Base-by-base conservation (phyloP, 805 yeast species). In the Schizosaccharomyces octosporus region DNA sequence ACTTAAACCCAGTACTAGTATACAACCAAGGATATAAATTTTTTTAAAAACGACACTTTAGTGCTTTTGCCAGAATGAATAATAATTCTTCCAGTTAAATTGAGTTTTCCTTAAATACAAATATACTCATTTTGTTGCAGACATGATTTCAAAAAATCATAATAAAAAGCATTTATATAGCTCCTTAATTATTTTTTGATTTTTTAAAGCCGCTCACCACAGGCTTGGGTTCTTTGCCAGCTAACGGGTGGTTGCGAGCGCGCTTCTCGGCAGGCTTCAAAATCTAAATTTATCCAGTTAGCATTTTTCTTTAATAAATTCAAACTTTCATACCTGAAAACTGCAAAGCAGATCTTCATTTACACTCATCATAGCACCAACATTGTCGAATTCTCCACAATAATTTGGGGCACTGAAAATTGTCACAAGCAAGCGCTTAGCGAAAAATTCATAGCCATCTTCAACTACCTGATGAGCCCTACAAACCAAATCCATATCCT, bases 311-410 rank as follows among this genome's bases (percentile, higher is more conserved):
- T 13, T 13, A 11, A 36, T 9, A 36, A 9, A 97, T 61, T 97
- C 97, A 42, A 97, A 97, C 74, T 93, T 90, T 72, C 93, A 81
- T 69, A 90, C 93, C 67, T 74, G 77, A 72, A 90, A 90, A 19
- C 97, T 89, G 77, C 98, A 90, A 69, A 90, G 78, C 69, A 90
- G 79, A 73, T 90, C 83, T 75, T 93, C 97, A 73, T 93, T 97
- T 63, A 90, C 97, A 69, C 94, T 82, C 98, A 90, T 90, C 97
- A 93, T 93, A 54, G 98, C 98, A 70, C 97, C 98, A 1, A 97
- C 97, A 70, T 90, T 90, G 74, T 90, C 98, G 71, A 90, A 90
- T 73, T 93, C 97, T 69, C 98, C 98, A 79, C 97, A 93, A 61
- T 66, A 66, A 74, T 93, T 93, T 67, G 98, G 98, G 62, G 98